Base-by-base conservation (phyloP, 78 protist genomes). In the Guillardia theta region DNA sequence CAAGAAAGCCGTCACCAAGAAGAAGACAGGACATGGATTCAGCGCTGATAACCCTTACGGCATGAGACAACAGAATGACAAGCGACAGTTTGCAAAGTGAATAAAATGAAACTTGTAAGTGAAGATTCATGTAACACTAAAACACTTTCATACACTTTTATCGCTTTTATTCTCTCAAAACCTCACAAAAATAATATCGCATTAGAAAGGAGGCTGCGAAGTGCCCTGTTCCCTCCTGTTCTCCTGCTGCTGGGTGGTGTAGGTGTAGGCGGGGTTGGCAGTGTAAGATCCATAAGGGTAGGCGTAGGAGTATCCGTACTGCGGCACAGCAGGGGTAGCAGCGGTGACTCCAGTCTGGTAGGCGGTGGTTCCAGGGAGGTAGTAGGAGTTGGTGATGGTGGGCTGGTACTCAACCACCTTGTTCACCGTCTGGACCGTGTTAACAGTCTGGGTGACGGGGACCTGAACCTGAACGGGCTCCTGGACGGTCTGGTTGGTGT, bases 21-120 rank as follows among this genome's bases (percentile, higher is more conserved):
- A 24, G 83, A 24, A 4, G 9, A 18, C 83, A 12, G 22, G 83
- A 24, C 83, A 70, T 6, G 83, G 45, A 1, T 70, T 70, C 83
- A 70, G 83, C 83, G 83, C 83, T 15, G 83, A 70, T 22, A 70
- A 70, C 36, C 83, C 83, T 36, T 70, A 70, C 41, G 83, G 83
- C 27, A 24, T 36, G 41, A 1, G 83, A 24, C 83, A 70, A 43
- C 21, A 1, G 83, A 43, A 43, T 1, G 83, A 70, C 41, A 4
- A 24, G 41, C 9, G 83, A 43, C 83, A 70, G 83, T 70, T 70
- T 18, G 6, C 4, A 36, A 70, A 70, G 83, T 70, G 36, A 43
- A 41, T 4, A 0, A 4, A 48, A 0, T 27, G 37, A 50, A 10
- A 50, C 10, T 50, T 50, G 58, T 50, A 50, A 50, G 58, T 50